phyloP scores from a whole-genome alignment of 164 flowering plant genomes.

The Houttuynia cordata region DNA sequence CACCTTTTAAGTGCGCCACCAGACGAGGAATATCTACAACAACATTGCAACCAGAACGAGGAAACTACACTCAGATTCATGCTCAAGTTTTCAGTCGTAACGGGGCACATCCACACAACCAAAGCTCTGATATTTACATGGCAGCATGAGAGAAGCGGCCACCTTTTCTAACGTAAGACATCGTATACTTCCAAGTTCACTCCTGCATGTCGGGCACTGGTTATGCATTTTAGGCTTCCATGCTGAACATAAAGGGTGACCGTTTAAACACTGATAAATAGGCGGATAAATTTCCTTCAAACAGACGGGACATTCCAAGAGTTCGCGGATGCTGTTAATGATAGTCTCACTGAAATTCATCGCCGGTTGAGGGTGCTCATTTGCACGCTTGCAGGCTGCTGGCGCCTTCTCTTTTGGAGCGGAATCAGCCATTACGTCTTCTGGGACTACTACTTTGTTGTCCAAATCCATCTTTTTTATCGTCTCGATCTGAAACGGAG shows the following conservation, averaged over 20 bases:
- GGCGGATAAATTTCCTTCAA: slow-evolving; percentile 96
- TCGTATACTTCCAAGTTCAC: slow-evolving; percentile 89
- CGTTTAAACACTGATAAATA: slow-evolving; percentile 93
- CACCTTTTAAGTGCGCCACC: no score
- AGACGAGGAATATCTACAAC: no score
- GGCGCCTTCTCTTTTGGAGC: not conserved
- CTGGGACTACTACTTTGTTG: no score
- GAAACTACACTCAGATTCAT: slow-evolving; percentile 62
- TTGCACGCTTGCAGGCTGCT: not conserved
- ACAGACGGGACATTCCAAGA: slow-evolving; percentile 92
- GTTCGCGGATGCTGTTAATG: slow-evolving; percentile 61
- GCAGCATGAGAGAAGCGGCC: slow-evolving; percentile 87
- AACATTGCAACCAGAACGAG: no score
- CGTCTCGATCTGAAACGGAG: no score
- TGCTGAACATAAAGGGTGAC: slow-evolving; percentile 85
- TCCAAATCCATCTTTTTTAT: no score
- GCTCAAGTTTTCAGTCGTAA: slow-evolving; percentile 87
- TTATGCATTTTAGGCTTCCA: slow-evolving; percentile 92
- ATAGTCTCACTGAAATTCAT: slow-evolving; percentile 42
- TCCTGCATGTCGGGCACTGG: slow-evolving; percentile 90
- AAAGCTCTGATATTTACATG: slow-evolving; percentile 77
- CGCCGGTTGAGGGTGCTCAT: not conserved
- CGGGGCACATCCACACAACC: slow-evolving; percentile 81
- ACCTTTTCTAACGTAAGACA: slow-evolving; percentile 89
- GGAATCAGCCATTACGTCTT: not conserved